Evolutionary conservation across 2,329 filamentous ascomycete genomes (phyloP).

Genomic region (Colletotrichum sp.): DNA sequence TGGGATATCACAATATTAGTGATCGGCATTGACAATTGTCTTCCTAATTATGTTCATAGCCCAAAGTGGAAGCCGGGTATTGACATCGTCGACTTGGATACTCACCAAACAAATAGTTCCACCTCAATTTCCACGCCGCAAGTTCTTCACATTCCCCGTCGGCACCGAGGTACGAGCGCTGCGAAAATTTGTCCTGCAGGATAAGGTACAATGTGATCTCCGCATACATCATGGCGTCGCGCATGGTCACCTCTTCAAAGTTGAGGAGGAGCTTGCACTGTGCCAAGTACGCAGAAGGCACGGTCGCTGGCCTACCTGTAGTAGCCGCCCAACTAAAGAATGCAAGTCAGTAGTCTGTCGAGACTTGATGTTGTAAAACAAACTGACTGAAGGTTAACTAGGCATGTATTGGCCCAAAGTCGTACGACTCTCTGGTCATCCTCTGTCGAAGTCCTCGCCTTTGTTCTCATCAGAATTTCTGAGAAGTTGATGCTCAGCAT

Average conservation of each 20-base stretch:
- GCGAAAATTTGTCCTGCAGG: constrained; percentile 38
- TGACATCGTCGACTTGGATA: neutral
- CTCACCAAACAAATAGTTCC: constrained; percentile 37
- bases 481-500: constrained; percentile 49
- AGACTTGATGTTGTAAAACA: neutral
- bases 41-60: neutral
- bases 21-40: neutral
- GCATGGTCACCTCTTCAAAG: constrained; percentile 45
- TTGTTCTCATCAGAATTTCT: constrained; percentile 40
- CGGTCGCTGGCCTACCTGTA: constrained; percentile 41
- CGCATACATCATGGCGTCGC: constrained; percentile 44
- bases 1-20: constrained; percentile 4
- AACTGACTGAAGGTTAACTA: constrained; percentile 39
- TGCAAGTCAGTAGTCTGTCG: neutral
- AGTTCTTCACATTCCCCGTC: constrained; percentile 37
- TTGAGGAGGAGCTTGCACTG: constrained; percentile 44
- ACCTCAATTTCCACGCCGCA: constrained; percentile 36
- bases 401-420: constrained; percentile 40
- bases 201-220: constrained; percentile 41
- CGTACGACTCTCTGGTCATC: constrained; percentile 39
- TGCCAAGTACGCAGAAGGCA: constrained; percentile 40
- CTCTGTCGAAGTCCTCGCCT: constrained; percentile 30
- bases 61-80: neutral
- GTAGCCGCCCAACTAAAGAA: constrained; percentile 42
- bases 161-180: constrained; percentile 32